Evolutionary conservation across 352 stramenopile species (phyloP).

Genomic region (Phytophthora macrochlamydospora): DNA sequence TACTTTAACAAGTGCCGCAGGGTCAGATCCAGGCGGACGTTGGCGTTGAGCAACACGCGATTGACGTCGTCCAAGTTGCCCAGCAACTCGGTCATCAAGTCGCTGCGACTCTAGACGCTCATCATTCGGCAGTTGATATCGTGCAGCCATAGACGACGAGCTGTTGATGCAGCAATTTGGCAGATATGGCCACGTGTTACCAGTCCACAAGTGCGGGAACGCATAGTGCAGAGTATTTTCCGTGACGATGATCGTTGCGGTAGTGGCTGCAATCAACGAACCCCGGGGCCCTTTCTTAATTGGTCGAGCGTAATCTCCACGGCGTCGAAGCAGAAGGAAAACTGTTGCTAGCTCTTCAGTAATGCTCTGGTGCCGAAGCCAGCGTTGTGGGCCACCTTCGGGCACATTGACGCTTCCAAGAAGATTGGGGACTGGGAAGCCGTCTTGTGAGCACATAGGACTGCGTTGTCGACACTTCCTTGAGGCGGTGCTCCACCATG

Average conservation of each 20-base stretch:
- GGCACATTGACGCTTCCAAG: neutral
- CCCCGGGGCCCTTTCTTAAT: neutral
- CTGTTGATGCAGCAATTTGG: too few relatives aligned
- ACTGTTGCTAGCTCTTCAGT: neutral
- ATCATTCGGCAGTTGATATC: slow-evolving; percentile 4
- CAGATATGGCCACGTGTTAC: neutral
- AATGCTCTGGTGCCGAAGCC: neutral
- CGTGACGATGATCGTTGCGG: neutral
- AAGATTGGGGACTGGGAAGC: neutral
- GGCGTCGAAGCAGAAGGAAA: neutral
- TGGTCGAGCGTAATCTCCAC: neutral
- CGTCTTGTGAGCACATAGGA: too few relatives aligned
- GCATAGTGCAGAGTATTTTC: neutral
- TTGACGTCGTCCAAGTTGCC: slow-evolving; percentile 20
- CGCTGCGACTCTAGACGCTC: slow-evolving; percentile 16
- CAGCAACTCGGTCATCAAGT: slow-evolving; percentile 18
- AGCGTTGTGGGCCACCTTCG: neutral
- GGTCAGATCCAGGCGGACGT: slow-evolving; percentile 1
- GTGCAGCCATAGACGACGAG: neutral
- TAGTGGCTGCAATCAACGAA: neutral
- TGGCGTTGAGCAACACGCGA: slow-evolving; percentile 14
- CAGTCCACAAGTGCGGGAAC: neutral
- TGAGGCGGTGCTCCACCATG: too few relatives aligned
- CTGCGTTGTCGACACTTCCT: too few relatives aligned
- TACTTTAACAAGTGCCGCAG: too few relatives aligned